phyloP scores from a whole-genome alignment of 768 basidiomycete genomes.

The Tremella mesenterica region DNA sequence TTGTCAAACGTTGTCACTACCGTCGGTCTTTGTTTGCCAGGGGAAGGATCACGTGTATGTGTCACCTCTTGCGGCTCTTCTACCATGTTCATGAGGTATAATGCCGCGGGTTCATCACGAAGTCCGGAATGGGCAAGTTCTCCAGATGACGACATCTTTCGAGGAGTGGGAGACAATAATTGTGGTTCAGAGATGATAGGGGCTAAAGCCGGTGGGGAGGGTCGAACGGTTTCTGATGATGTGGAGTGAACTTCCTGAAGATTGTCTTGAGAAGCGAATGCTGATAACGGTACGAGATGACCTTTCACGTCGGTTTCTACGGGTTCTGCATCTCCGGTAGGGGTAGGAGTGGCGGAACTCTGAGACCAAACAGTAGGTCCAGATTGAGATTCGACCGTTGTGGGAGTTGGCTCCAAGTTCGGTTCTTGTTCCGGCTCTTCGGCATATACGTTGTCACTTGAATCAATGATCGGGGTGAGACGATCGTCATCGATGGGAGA shows the following conservation, averaged over 20 bases:
- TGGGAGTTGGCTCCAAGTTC: not conserved
- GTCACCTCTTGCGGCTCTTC: conserved; percentile 14
- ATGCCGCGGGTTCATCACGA: conserved; percentile 36
- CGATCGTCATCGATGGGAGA: conserved; percentile 10
- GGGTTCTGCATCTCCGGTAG: not conserved
- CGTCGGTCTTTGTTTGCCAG: conserved; percentile 16
- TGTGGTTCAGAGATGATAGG: conserved; percentile 1
- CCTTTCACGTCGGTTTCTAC: not conserved
- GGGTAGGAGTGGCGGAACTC: conserved; percentile 23
- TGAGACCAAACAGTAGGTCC: conserved; percentile 22
- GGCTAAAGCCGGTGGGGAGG: conserved; percentile 2
- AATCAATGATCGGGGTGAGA: conserved; percentile 31
- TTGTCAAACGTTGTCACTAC: conserved; percentile 24
- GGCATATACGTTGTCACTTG: conserved; percentile 16
- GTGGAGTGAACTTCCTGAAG: not conserved
- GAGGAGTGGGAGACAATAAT: conserved; percentile 30
- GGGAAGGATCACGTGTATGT: not conserved
- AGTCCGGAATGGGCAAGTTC: conserved; percentile 13
- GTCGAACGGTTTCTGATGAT: not conserved
- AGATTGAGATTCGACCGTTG: not conserved
- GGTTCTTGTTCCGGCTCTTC: conserved; percentile 20
- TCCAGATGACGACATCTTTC: conserved; percentile 18
- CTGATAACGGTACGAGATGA: not conserved
- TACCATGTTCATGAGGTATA: conserved; percentile 38
- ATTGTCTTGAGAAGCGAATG: not conserved